Evolutionary conservation across 305 asterid species (phyloP).

Genomic region (Nicotiana rustica): DNA sequence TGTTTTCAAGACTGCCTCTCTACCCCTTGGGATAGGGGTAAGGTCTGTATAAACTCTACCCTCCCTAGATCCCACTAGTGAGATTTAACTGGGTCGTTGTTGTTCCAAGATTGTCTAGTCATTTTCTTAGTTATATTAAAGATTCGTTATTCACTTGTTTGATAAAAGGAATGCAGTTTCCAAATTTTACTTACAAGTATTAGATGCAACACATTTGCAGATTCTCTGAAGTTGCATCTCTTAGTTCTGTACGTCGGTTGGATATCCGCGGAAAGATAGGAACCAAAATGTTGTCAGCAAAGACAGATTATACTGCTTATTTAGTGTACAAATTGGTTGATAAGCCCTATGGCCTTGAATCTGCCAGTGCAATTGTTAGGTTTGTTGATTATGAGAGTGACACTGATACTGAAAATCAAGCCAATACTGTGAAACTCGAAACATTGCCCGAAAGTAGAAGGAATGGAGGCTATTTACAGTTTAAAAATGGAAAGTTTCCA

Average conservation of each 20-base stretch:
- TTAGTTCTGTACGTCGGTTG: not conserved
- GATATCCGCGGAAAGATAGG: slow-evolving; percentile 32
- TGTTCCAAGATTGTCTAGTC: too few relatives aligned
- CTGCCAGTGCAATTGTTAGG: not conserved
- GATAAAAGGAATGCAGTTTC: too few relatives aligned
- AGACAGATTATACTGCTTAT: slow-evolving; percentile 36
- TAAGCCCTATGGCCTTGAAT: not conserved
- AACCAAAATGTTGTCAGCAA: slow-evolving; percentile 18
- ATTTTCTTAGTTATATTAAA: too few relatives aligned
- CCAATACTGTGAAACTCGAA: not conserved
- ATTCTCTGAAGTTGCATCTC: slow-evolving; percentile 35
- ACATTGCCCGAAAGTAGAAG: not conserved
- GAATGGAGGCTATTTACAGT: not conserved
- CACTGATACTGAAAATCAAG: slow-evolving; percentile 16
- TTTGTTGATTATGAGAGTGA: not conserved
- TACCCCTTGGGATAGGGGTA: too few relatives aligned
- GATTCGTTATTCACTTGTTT: too few relatives aligned
- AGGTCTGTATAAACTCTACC: too few relatives aligned
- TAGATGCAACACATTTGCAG: not conserved
- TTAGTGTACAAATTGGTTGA: slow-evolving; percentile 22
- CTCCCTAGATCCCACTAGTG: too few relatives aligned
- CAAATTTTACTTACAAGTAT: not conserved
- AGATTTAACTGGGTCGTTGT: too few relatives aligned
- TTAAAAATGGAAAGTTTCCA: too few relatives aligned
- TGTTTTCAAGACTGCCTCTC: too few relatives aligned